These are phyloP conservation scores for Mitragyna speciosa DNA, from an alignment of 257 asterid genomes.

Conservation along the genomic window DNA sequence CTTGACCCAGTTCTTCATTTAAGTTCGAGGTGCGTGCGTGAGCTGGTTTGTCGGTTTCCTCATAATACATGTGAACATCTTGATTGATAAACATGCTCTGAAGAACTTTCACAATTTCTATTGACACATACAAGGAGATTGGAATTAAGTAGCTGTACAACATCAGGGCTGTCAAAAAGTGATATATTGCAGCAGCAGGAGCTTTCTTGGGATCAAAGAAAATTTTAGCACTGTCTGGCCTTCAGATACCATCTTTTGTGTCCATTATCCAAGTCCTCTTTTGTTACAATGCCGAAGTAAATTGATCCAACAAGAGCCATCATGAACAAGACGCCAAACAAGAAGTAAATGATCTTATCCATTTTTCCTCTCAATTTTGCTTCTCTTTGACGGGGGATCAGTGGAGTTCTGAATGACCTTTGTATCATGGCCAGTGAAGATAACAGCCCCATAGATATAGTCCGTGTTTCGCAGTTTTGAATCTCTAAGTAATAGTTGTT, in stretches of 20 bases:
- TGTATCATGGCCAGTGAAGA: conserved; percentile 89
- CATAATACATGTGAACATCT: conserved; percentile 78
- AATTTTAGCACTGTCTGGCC: conserved; percentile 45
- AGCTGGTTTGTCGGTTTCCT: conserved; percentile 90
- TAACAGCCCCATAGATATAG: conserved; percentile 73
- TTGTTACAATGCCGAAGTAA: conserved; percentile 69
- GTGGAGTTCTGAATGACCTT: conserved; percentile 93
- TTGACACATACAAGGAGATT: conserved; percentile 79
- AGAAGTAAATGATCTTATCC: conserved; percentile 78
- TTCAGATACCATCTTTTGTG: conserved; percentile 72
- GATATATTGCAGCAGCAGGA: conserved; percentile 65
- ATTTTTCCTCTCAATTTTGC: conserved; percentile 80
- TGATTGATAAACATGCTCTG: conserved; percentile 82
- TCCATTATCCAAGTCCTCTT: conserved; percentile 52
- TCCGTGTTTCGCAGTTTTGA: conserved; percentile 84
- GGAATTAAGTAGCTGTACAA: conserved; percentile 81
- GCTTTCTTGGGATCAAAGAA: conserved; percentile 77
- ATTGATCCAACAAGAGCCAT: conserved; percentile 67
- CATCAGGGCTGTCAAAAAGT: conserved; percentile 73
- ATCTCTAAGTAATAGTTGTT: conserved; percentile 74
- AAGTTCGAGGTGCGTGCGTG: conserved; percentile 87
- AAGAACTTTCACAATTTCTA: conserved; percentile 85
- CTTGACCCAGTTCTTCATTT: conserved; percentile 92
- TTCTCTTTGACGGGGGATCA: conserved; percentile 86
- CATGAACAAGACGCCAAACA: conserved; percentile 63